Conservation (phyloP, 805 yeast species). For the Myxozyma mucilagina region DNA sequence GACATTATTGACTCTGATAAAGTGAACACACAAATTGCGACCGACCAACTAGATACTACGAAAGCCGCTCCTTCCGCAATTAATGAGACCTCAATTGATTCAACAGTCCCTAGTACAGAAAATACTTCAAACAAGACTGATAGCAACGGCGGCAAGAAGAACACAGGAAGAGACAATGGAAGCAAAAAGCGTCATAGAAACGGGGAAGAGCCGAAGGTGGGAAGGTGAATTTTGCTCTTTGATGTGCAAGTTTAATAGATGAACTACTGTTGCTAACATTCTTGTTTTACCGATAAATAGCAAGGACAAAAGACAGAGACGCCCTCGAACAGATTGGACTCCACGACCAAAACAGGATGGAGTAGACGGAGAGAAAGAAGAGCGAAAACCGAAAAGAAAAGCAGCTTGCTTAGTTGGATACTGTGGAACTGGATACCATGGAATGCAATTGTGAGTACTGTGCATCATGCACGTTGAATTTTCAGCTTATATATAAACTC, state of each 20-base stretch:
- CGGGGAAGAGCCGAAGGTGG: constrained; percentile 17
- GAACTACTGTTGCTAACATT: background rate
- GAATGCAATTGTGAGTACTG: constrained; percentile 61
- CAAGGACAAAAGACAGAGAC: constrained; percentile 1
- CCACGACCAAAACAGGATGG: background rate
- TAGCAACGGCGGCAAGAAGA: background rate
- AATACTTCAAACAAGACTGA: background rate
- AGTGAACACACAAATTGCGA: too few relatives aligned
- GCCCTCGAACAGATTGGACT: constrained; percentile 3
- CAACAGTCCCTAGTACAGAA: background rate
- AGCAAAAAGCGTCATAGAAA: background rate
- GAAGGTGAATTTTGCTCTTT: constrained; percentile 21
- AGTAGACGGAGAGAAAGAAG: constrained; percentile 28
- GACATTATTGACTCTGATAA: too few relatives aligned
- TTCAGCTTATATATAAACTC: background rate
- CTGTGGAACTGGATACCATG: constrained; percentile 95
- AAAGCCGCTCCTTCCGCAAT: background rate
- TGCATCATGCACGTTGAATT: background rate
- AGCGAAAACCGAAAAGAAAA: constrained; percentile 63
- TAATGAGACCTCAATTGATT: background rate
- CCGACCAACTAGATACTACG: too few relatives aligned
- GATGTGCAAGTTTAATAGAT: background rate
- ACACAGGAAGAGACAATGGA: background rate
- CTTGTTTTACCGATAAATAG: background rate
- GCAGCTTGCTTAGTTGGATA: constrained; percentile 91